Percentiles rank a stretch among this genome's conserved stretches.
Evolutionary conservation across 2,329 filamentous ascomycete species (phyloP).

Genomic region (Trichoderma guizhouense): DNA sequence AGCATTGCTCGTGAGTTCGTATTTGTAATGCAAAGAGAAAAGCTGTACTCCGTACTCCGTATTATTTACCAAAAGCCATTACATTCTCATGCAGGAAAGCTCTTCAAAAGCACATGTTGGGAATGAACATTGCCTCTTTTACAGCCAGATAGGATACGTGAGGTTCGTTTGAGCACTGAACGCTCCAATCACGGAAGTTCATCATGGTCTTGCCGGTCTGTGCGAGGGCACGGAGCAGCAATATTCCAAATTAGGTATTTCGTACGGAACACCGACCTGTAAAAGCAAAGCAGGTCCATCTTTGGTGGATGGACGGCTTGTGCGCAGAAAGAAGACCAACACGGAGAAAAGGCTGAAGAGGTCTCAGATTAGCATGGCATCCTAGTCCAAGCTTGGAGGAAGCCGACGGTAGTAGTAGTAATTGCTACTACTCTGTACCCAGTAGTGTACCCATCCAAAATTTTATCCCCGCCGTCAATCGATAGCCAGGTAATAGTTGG

Average conservation of each 20-base stretch:
- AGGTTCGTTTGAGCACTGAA: background rate
- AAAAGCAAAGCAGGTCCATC: background rate
- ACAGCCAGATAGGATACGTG: background rate
- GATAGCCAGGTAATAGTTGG: constrained; percentile 5
- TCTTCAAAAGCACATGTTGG: background rate
- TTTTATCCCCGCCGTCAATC: background rate
- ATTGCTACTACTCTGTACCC: background rate
- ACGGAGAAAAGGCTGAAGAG: background rate
- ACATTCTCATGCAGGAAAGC: background rate
- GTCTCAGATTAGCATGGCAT: background rate
- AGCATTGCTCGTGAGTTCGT: background rate
- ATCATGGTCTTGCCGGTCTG: background rate
- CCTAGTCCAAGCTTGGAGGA: background rate
- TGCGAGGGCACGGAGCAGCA: background rate
- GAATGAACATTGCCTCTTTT: background rate
- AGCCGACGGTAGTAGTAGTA: background rate
- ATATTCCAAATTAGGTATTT: background rate
- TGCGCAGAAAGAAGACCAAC: background rate
- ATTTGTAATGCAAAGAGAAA: background rate
- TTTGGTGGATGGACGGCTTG: background rate
- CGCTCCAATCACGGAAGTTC: background rate
- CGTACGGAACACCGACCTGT: background rate
- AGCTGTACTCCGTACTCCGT: background rate
- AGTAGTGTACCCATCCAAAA: background rate
- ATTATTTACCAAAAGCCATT: background rate